Percentiles rank a stretch among this genome's conserved stretches.
phyloP scores from a whole-genome alignment of 169 alveolate species.

The Plasmodium falciparum region DNA sequence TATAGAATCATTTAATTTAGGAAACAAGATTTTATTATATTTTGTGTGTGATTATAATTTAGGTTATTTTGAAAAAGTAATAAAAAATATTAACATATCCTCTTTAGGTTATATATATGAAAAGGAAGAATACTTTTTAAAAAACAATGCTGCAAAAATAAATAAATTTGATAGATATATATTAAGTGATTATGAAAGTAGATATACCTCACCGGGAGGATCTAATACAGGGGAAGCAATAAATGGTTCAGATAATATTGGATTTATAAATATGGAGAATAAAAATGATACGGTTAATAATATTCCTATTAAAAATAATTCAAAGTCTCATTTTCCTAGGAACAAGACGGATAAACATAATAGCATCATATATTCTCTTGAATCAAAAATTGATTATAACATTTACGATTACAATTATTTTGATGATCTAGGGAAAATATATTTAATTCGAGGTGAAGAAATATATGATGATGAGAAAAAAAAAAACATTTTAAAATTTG shows the following conservation, averaged over 20 bases:
- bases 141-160: constrained; percentile 47
- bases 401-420: constrained; percentile 59
- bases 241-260: no score
- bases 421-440: constrained; percentile 65
- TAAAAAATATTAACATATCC: constrained; percentile 50
- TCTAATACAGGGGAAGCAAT: background rate
- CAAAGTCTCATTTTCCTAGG: no score
- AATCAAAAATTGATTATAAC: constrained; percentile 35
- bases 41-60: constrained; percentile 31
- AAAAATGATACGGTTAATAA: no score
- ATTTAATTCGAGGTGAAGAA: constrained; percentile 53
- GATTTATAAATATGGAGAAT: no score
- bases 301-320: no score
- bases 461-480: constrained; percentile 34
- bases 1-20: constrained; percentile 22
- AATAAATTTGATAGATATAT: constrained; percentile 62
- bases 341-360: background rate
- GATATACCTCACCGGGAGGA: constrained; percentile 19
- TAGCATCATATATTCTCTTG: constrained; percentile 47
- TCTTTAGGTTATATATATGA: constrained; percentile 63
- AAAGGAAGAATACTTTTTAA: constrained; percentile 60
- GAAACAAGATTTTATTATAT: constrained; percentile 46
- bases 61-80: constrained; percentile 62
- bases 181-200: constrained; percentile 45
- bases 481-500: constrained; percentile 25